Evolutionary conservation across 352 stramenopile species (phyloP), one percentile per base, ranked within the genome.

Genomic region (Pythium scleroteichum): DNA sequence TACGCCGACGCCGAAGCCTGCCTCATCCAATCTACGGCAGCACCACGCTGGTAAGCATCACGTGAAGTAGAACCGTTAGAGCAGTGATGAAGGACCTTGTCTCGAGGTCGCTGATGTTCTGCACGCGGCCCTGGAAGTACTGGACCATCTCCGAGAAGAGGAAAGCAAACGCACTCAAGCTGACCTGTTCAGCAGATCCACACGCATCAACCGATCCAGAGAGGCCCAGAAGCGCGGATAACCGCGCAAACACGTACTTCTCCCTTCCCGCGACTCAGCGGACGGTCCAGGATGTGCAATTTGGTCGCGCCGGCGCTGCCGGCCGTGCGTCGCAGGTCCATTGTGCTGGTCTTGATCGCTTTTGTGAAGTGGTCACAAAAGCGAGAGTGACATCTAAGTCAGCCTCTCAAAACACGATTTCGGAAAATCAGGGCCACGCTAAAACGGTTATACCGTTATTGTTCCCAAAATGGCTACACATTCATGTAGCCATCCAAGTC

Each of bases 91-190:
- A 2, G 10, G 7, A 68, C 79, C 88, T 73, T 61, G 92, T 88
- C 78, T 99, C 96, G 13, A 99, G 82, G 72, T 98, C 96, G 24
- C 82, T 96, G 67, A 99, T 98, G 71, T 96, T 98, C 56, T 96
- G 85, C 27, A 98, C 96, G 33, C 94, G 86, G 40, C 87, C 86
- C 69, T 99, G 96, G 76, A 98, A 97, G 80, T 99, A 98, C 78
- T 99, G 96, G 8, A 99, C 96, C 76, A 99, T 92, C 77, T 99
- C 97, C 13, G 89, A 98, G 73, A 99, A 99, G 41, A 99, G 78
- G 79, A 98, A 98, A 32, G 93, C 89, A 78, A 99, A 99, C 22
- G 91, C 92, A 62, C 90, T 98, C 32, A 98, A 72, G 55, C 91
- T 98, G 27, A 98, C 88, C 76, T 94, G 67, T 14, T 24, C 4